Conservation (phyloP, 192 early-diverging fungal species). For the Podila minutissima region DNA sequence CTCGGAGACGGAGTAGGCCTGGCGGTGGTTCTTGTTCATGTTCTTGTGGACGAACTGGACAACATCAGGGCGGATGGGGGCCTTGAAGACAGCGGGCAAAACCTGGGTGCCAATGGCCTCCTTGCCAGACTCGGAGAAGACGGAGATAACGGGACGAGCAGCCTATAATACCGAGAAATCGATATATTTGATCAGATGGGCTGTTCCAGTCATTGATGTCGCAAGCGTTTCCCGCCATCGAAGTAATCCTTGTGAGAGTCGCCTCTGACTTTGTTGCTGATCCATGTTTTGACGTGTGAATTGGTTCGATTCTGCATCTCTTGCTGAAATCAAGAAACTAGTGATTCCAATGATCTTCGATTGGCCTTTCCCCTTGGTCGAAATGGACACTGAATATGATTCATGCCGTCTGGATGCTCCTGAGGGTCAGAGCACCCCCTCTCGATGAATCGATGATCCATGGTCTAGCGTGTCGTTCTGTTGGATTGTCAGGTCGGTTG, state of each 20-base stretch:
- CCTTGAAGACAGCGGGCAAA: slow-evolving; percentile 93
- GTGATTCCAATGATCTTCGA: not conserved
- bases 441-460: too few species aligned
- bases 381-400: not conserved
- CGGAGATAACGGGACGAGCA: slow-evolving; percentile 90
- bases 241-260: not conserved
- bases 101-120: slow-evolving; percentile 78
- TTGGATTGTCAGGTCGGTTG: not conserved
- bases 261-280: not conserved
- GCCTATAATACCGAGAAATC: slow-evolving; percentile 58
- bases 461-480: too few species aligned
- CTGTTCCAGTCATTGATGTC: not conserved
- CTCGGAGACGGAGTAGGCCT: slow-evolving; percentile 94
- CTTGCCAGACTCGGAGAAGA: slow-evolving; percentile 85
- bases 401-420: not conserved
- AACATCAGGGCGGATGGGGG: slow-evolving; percentile 97
- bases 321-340: not conserved
- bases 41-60: slow-evolving; percentile 97
- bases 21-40: slow-evolving; percentile 99
- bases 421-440: too few species aligned
- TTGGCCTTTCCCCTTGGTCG: not conserved
- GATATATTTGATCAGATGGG: not conserved
- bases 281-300: not conserved
- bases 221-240: not conserved
- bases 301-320: not conserved